Evolutionary conservation across 257 asterid genomes (phyloP), one percentile per base, ranked within the genome.

Genomic region (Apocynum venetum): DNA sequence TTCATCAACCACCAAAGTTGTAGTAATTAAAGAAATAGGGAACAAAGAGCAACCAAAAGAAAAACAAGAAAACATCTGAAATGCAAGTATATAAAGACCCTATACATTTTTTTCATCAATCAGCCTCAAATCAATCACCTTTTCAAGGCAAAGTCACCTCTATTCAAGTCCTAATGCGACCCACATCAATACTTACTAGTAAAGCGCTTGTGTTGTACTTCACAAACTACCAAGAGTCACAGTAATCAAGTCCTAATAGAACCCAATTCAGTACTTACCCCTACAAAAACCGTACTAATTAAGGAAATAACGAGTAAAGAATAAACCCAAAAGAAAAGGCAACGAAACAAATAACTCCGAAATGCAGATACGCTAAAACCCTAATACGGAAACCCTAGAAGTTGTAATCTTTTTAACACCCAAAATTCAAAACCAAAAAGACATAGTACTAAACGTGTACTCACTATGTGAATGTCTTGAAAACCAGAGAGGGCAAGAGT

Each of bases 401-500:
- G 55, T 48, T 20, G 2, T 17, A 8, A 15, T 8, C 43, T 68
- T 17, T 31, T 10, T 19, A 67, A 66, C 35, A 40, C 48, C 72
- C 51, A 17, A 66, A 66, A 64, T 36, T 64, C 41, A 40, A 64
- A 53, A 78, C n/a, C 44, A 44, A 31, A 38, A 74, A 52, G 73
- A 51, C 70, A 20, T 4, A 8, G 31, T 9, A 75, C 10, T 8
- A 31, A 81, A 76, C 72, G 71, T 74, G 20, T 4, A 86, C 98
- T 89, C 73, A 96, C 99, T 60, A 93, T 90, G 82, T 96, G 99
- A 67, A 96, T 91, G 81, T 96, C 97, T 59, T 81, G 82, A 79
- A 96, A 96, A 51, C 98, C 99, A 31, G 99, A 90, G 4, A 96
- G 91, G 36, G 98, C 98, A 43, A 96, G 98, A 83, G 97, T 93